These are phyloP conservation scores for Mycena pura DNA, from an alignment of 768 basidiomycete genomes.

Conservation along the genomic window DNA sequence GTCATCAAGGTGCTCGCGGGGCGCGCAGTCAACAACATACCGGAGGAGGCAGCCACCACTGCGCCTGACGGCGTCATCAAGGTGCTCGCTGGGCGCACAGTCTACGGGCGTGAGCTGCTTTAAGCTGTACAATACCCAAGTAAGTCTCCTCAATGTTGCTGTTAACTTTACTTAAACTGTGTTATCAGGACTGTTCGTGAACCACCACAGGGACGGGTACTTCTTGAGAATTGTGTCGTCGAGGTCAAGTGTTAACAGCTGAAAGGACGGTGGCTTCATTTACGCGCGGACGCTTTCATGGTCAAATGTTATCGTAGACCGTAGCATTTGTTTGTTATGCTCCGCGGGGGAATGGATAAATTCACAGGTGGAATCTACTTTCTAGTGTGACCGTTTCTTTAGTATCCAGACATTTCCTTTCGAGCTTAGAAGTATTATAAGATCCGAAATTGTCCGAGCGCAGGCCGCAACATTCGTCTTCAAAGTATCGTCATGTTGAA, in stretches of 20 bases:
- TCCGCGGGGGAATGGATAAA: slow-evolving; percentile 18
- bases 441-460: not conserved
- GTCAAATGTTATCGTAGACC: slow-evolving; percentile 26
- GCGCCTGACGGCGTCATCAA: slow-evolving; percentile 38
- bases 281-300: slow-evolving; percentile 11
- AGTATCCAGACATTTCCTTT: slow-evolving; percentile 7
- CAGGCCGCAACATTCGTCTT: not conserved
- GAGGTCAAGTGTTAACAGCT: not conserved
- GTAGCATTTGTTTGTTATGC: slow-evolving; percentile 23
- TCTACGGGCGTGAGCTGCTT: too few relatives aligned
- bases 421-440: not conserved
- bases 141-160: too few relatives aligned
- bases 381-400: not conserved
- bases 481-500: not conserved
- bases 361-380: not conserved
- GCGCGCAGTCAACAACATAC: slow-evolving; percentile 30
- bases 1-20: slow-evolving; percentile 44
- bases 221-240: slow-evolving; percentile 20
- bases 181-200: not conserved
- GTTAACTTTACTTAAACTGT: too few relatives aligned
- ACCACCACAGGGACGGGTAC: not conserved
- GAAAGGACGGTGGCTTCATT: slow-evolving; percentile 13
- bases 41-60: slow-evolving; percentile 30
- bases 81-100: not conserved
- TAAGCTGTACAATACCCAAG: too few relatives aligned